Evolutionary conservation across 2,329 filamentous ascomycete genomes (phyloP), one percentile per base, ranked within the genome.

Genomic region (Colletotrichum chrysophilum): DNA sequence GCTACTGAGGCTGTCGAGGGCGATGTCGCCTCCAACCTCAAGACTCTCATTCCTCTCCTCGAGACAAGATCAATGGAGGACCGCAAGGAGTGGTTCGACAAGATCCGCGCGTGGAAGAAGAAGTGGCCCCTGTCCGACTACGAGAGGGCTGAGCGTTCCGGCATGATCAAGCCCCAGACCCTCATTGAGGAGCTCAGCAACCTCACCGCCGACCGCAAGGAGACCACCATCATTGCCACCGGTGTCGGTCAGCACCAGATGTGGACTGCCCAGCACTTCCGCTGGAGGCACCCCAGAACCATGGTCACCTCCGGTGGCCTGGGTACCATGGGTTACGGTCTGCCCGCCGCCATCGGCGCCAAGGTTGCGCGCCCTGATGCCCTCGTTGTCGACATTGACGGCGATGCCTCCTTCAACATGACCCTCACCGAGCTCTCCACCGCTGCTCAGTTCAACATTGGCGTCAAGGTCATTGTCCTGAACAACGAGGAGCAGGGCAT

Each of bases 381-480:
- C 77, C 91, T 98, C 66, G 96, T 98, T 76, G 92, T 98, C 75
- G 96, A 98, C 85, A 97, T 98, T 81, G 97, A 99, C 83, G 97
- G 97, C 77, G 97, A 98, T 84, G 97, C 96, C n/a, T 98, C 96
- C 5, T 98, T 99, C 89, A 95, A 95, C 90, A 98, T 99, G 97
- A 98, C 97, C 7, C 90, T 98, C 75, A 98, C 96, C 2, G 97
- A 99, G 87, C 92, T 99, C 69, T 95, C 94, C 61, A 98, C 96
- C 3, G 96, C 96, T 56, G 92, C 94, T 10, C 96, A 99, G 87
- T 98, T 98, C 89, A 95, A 97, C 87, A 98, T 98, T 84, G 96
- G 95, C 78, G 93, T 98, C 85, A 98, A 98, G 91, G 91, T 98
- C 76, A 95, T 98, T 80, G 90, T 98, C 30, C 86, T 99, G 71